Base-by-base conservation (phyloP, 2,329 filamentous ascomycete species). In the Ophiosphaerella korrae region DNA sequence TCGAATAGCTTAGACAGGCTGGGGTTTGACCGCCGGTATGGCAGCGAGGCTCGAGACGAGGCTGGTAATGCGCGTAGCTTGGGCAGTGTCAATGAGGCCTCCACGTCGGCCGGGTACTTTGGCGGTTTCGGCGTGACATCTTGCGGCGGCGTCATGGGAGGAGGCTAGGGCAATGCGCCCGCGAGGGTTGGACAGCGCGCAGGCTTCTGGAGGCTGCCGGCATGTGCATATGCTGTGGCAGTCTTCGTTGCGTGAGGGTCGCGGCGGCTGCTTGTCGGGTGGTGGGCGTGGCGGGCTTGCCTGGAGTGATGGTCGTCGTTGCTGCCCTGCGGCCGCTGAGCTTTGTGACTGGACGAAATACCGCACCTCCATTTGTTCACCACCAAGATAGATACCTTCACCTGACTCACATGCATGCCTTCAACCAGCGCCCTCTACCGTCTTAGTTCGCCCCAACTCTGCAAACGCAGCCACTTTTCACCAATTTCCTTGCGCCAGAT, bases 51-150 rank as follows among this genome's bases (percentile, higher is more conserved):
- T 33, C 88, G 78, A 79, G 75, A 89, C 81, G 62, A 86, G 73
- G 71, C 86, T 78, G 68, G 88, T 47, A 77, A 77, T 44, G 67
- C 75, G 55, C 80, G 76, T 50, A 87, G 83, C 76, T 87, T 89
- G 57, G 85, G 82, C 51, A 85, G 73, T 49, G 75, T 72, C 68
- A 82, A 77, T 51, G 87, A 83, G 62, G 85, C 81, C 60, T 86
- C 86, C 68, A 85, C 78, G 67, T 88, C 86, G 73, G 88, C 87
- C 51, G 67, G 57, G 58, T 69, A 71, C 53, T 61, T 68, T 49
- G 70, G 70, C 31, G 68, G 64, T 51, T 67, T 66, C 48, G 71
- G 66, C 57, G 64, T 63, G 63, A 60, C 73, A 73, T 74, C 70
- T 68, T 70, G 71, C 58, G 67, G 61, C 63, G 71, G 70, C 68